phyloP scores from a whole-genome alignment of 768 basidiomycete species.

The Russula compacta region DNA sequence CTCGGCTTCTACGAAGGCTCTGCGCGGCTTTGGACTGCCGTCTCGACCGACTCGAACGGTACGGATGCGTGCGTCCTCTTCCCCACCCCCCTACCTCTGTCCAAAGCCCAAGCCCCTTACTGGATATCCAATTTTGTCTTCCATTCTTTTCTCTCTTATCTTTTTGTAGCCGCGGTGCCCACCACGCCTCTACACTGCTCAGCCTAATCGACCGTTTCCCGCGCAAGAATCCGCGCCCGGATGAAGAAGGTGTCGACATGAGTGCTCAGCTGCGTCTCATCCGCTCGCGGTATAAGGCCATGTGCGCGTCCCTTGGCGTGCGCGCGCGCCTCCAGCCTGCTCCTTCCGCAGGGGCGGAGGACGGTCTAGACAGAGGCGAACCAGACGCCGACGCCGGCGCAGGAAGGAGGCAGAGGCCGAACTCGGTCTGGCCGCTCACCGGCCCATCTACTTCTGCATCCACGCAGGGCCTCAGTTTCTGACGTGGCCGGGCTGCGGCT shows the following conservation, averaged over 20 bases:
- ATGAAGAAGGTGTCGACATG: slow-evolving; percentile 53
- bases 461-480: slow-evolving; percentile 17
- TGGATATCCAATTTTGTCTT: not conserved
- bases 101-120: not conserved
- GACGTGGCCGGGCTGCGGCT: slow-evolving; percentile 10
- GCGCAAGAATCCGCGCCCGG: slow-evolving; percentile 55
- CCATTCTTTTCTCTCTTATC: not conserved
- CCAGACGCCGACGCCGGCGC: not conserved
- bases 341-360: not conserved
- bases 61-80: slow-evolving; percentile 40
- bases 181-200: slow-evolving; percentile 62
- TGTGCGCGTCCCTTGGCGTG: slow-evolving; percentile 77
- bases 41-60: slow-evolving; percentile 33
- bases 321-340: slow-evolving; percentile 35
- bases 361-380: not conserved
- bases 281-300: slow-evolving; percentile 75
- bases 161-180: slow-evolving; percentile 42
- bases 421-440: slow-evolving; percentile 9
- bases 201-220: slow-evolving; percentile 72
- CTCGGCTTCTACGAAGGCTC: slow-evolving; percentile 89
- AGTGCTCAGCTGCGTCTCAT: slow-evolving; percentile 73
- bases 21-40: slow-evolving; percentile 57
- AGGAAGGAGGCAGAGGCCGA: slow-evolving; percentile 3
- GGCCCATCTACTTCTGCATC: slow-evolving; percentile 8
- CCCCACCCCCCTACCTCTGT: not conserved